These are phyloP conservation scores for Sonneratia alba DNA, from an alignment of 345 rosid species.

Conservation along the genomic window DNA sequence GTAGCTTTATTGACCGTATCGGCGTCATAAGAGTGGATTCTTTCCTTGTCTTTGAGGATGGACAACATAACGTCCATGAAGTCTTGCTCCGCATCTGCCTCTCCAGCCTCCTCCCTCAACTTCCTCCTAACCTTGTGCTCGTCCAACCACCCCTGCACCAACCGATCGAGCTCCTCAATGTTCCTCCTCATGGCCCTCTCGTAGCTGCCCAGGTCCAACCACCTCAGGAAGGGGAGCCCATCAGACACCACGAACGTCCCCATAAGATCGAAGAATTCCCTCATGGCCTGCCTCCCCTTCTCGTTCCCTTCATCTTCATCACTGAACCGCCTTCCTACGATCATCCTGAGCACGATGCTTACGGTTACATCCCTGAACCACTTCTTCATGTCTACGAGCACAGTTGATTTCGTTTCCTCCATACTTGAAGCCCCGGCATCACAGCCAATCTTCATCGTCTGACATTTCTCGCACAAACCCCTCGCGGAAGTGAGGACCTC, in stretches of 20 bases:
- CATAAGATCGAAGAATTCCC: constrained; percentile 30
- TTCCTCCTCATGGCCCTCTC: constrained; percentile 61
- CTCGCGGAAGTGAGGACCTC: constrained; percentile 16
- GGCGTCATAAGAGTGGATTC: constrained; percentile 28
- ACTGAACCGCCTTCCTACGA: constrained; percentile 14
- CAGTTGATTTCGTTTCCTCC: background rate
- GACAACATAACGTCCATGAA: constrained; percentile 53
- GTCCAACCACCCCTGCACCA: constrained; percentile 27
- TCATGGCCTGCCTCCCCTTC: constrained; percentile 26
- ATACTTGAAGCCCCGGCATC: too few species aligned
- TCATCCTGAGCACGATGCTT: constrained; percentile 17
- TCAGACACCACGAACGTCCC: constrained; percentile 49
- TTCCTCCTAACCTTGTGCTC: constrained; percentile 33
- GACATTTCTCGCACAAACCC: constrained; percentile 12
- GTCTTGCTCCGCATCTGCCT: constrained; percentile 20
- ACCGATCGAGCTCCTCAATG: constrained; percentile 27
- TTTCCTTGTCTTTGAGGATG: constrained; percentile 23
- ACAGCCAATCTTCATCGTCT: background rate
- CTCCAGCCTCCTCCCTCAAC: constrained; percentile 4
- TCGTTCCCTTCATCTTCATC: constrained; percentile 23
- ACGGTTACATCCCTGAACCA: constrained; percentile 24
- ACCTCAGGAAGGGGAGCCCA: constrained; percentile 43
- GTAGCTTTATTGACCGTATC: constrained; percentile 47
- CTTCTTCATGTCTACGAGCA: constrained; percentile 22
- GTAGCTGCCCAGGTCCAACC: constrained; percentile 47